Evolutionary conservation across 306 rosid genomes (phyloP).

Genomic region (Medicago arabica): DNA sequence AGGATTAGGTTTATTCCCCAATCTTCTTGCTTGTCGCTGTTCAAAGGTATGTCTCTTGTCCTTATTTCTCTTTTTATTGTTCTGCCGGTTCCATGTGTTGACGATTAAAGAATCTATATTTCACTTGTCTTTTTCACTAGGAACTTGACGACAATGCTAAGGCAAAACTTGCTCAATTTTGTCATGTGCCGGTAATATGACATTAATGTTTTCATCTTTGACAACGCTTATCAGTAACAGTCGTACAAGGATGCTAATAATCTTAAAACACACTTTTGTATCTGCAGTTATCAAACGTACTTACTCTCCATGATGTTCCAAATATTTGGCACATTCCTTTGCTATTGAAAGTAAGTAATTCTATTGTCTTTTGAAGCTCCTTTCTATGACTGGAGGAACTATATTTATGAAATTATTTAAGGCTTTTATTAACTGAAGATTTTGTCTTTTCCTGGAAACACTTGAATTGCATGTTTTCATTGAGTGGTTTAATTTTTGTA

Average conservation of each 20-base stretch:
- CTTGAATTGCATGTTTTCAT: slow-evolving; percentile 27
- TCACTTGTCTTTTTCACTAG: slow-evolving; percentile 52
- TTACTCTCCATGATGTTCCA: slow-evolving; percentile 92
- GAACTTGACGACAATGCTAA: slow-evolving; percentile 78
- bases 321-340: slow-evolving; percentile 97
- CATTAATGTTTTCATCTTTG: slow-evolving; percentile 28
- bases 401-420: slow-evolving; percentile 17
- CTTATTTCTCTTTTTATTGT: slow-evolving; percentile 19
- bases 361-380: background rate
- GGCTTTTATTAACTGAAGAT: no score
- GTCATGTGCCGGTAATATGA: slow-evolving; percentile 86
- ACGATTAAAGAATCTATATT: slow-evolving; percentile 25
- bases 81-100: slow-evolving; percentile 25
- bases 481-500: slow-evolving; percentile 27
- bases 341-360: slow-evolving; percentile 75
- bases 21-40: slow-evolving; percentile 88
- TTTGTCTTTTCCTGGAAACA: slow-evolving; percentile 10
- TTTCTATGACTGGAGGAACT: slow-evolving; percentile 3
- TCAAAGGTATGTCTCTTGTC: slow-evolving; percentile 64
- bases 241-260: background rate
- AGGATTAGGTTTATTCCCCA: slow-evolving; percentile 83
- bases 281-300: slow-evolving; percentile 74
- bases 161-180: slow-evolving; percentile 86
- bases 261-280: slow-evolving; percentile 22
- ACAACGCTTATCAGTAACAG: background rate